Base-by-base conservation (phyloP, 2,329 filamentous ascomycete species). In the Cercospora sp. region DNA sequence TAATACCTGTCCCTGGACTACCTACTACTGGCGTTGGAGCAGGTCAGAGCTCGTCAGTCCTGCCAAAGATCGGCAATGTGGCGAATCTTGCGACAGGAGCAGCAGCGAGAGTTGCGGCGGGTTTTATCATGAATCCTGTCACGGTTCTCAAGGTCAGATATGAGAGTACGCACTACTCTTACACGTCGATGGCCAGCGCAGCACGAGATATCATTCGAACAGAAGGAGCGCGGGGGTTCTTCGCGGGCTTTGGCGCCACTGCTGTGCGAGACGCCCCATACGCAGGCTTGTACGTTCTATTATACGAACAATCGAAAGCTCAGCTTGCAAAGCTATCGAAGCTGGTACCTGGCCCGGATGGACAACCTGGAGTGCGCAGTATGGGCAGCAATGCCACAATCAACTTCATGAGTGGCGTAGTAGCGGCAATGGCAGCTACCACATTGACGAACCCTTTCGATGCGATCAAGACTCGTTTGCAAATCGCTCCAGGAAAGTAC, bases 101-200 rank as follows among this genome's bases (percentile, higher is more conserved):
- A 6, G 84, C 89, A 18, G 94, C 95, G 26, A 87, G 95, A 63
- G 93, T 93, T 1, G 89, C 91, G 63, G 94, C 94, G 0, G 95
- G 95, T 43, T 91, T 97, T 76, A 82, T 96, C 57, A 88, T 98
- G 81, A 98, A 97, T 92, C 95, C 95, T 1, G 88, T 98, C 69
- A 99, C 95, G 1, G 90, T 99, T 55, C 90, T 99, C 76, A 99
- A 99, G 78, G 95, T 98, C 53, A 91, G 95, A 55, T 98, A 97
- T 77, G 95, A 99, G 80, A 94, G 91, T 28, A 93, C 87, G 70
- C 83, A 94, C 53, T 99, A 97, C 82, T 83, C 88, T 3, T 98
- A 98, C 81, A 86, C 86, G 26, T 94, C 92, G 1, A 83, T 98
- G 26, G 81, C 86, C 49, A 85, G 88, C 43, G 95, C 95, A 0